Percentiles rank a stretch among this genome's conserved stretches.
Conservation (phyloP, 2,329 filamentous ascomycete genomes). For the Periconia sp. region DNA sequence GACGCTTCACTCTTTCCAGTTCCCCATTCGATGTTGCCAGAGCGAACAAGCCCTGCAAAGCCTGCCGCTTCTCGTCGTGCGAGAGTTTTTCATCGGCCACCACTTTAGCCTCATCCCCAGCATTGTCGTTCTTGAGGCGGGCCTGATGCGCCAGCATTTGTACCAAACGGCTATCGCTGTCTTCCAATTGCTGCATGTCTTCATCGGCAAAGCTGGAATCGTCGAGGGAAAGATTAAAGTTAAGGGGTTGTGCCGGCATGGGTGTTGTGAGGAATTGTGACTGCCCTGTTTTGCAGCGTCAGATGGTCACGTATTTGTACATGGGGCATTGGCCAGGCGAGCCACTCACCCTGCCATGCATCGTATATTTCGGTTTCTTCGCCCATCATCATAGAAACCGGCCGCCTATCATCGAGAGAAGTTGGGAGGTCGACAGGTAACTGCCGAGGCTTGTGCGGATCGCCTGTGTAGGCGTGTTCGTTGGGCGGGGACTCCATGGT, state of each 20-base stretch:
- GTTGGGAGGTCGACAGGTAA: slow-evolving; percentile 86
- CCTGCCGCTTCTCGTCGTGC: slow-evolving; percentile 74
- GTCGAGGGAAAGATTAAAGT: slow-evolving; percentile 83
- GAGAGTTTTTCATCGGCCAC: slow-evolving; percentile 73
- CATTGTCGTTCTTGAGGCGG: slow-evolving; percentile 72
- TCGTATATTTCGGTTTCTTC: slow-evolving; percentile 96
- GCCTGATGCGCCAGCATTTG: slow-evolving; percentile 96
- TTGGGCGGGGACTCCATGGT: slow-evolving; percentile 39
- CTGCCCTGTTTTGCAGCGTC: slow-evolving; percentile 64
- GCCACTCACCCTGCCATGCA: slow-evolving; percentile 85
- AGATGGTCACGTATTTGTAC: slow-evolving; percentile 8
- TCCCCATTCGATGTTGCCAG: slow-evolving; percentile 98
- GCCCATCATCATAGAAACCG: slow-evolving; percentile 62
- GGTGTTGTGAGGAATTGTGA: slow-evolving; percentile 92
- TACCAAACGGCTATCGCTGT: slow-evolving; percentile 86
- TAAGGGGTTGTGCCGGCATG: slow-evolving; percentile 78
- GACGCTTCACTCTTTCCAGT: slow-evolving; percentile 73
- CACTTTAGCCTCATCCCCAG: slow-evolving; percentile 76
- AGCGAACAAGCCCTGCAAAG: slow-evolving; percentile 83
- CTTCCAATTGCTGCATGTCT: slow-evolving; percentile 58
- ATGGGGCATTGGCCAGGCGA: slow-evolving; percentile 20
- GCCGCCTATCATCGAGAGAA: slow-evolving; percentile 84
- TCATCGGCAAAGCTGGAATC: slow-evolving; percentile 74
- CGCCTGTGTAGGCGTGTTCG: slow-evolving; percentile 39
- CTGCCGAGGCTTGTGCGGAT: slow-evolving; percentile 41